Evolutionary conservation across 331 rosid genomes (phyloP).

Genomic region (Erythrophleum ivorense): DNA sequence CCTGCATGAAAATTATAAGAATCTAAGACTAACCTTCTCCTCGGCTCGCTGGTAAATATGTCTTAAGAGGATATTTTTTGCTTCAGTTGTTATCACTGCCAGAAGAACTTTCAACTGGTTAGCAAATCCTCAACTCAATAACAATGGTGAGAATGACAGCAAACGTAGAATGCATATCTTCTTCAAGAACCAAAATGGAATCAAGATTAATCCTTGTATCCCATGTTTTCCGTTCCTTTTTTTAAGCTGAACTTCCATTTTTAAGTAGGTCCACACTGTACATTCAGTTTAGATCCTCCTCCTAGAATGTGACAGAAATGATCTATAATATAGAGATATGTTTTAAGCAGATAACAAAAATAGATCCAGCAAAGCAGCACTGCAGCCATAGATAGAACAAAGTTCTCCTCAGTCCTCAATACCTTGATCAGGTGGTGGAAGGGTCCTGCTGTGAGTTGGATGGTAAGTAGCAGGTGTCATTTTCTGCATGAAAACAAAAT

Average conservation of each 20-base stretch:
- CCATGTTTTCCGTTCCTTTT: background rate
- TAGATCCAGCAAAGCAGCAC: slow-evolving; percentile 22
- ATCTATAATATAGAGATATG: slow-evolving; percentile 10
- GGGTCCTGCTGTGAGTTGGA: slow-evolving; percentile 80
- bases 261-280: slow-evolving; percentile 7
- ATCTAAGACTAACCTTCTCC: slow-evolving; percentile 66
- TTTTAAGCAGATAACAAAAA: slow-evolving; percentile 41
- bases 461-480: slow-evolving; percentile 78
- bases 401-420: slow-evolving; percentile 17
- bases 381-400: slow-evolving; percentile 27
- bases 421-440: slow-evolving; percentile 98
- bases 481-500: slow-evolving; percentile 56
- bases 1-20: background rate
- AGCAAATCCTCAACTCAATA: slow-evolving; percentile 37
- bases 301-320: slow-evolving; percentile 25
- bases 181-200: background rate
- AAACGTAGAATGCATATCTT: slow-evolving; percentile 22
- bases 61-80: slow-evolving; percentile 77
- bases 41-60: slow-evolving; percentile 83
- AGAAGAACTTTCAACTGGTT: slow-evolving; percentile 38
- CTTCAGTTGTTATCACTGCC: slow-evolving; percentile 85
- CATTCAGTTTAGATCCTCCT: slow-evolving; percentile 24
- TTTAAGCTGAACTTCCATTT: background rate
- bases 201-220: slow-evolving; percentile 14
- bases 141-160: slow-evolving; percentile 13